Evolutionary conservation across 2,329 filamentous ascomycete genomes (phyloP), one percentile per base, ranked within the genome.

Genomic region (Aspergillus quadrilineatus): DNA sequence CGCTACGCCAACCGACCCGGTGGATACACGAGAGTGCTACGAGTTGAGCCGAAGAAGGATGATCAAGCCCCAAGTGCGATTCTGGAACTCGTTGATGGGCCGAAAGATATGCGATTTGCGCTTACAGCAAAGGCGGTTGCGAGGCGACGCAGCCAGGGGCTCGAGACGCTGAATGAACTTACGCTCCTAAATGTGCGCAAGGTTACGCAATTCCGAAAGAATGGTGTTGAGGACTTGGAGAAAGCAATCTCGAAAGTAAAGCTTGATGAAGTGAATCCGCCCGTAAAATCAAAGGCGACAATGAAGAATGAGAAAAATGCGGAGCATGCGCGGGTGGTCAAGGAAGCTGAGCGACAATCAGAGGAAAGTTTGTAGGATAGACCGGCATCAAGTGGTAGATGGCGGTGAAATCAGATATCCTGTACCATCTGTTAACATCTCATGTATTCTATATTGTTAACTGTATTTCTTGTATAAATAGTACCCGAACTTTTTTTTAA

Each of bases 11-110:
- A 81, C 53, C 86, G 94, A 48, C 89, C 89, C 1, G 94, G 94
- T 60, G 94, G 94, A 55, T 99, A 97, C 81, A 99, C 94, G 15
- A 90, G 94, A 43, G 90, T 99, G 9, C 85, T 97, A 47, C 90
- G 92, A 65, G 92, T 95, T 63, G 93, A 97, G 76, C 89, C 94
- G 56, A 84, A 89, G 67, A 91, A 93, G 74, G 83, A 84, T 68
- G 93, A 97, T 74, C 91, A 97, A 77, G 93, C 90, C 7, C 85
- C 87, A 61, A 92, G 89, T 34, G 93, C 94, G 22, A 92, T 99
- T 62, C 86, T 99, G 47, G 92, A 97, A 77, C 84, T 99, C 32
- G 92, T 99, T 60, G 94, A 99, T 75, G 92, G 93, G 36, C 91
- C 92, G 34, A 89, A 88, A 72, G 94, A 99, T 75, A 90, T 96